These are phyloP conservation scores for Periglandula ipomoeae DNA, from an alignment of 2,329 filamentous ascomycete species.

Conservation along the genomic window DNA sequence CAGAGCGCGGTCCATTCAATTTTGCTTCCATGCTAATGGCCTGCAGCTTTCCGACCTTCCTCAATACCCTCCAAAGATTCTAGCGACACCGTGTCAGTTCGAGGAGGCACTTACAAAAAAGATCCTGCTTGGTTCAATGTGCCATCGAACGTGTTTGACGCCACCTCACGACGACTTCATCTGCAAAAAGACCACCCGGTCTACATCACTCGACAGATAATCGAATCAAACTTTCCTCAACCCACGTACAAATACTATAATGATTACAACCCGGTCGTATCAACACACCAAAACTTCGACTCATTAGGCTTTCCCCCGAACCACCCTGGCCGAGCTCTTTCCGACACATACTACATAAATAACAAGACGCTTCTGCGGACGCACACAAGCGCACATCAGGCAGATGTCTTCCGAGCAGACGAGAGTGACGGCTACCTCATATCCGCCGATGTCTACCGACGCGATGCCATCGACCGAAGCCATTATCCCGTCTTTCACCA, in stretches of 20 bases:
- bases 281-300: conserved; percentile 85
- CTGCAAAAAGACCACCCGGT: conserved; percentile 86
- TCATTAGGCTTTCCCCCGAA: conserved; percentile 85
- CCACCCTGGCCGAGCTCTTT: conserved; percentile 77
- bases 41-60: background rate
- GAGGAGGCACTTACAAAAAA: conserved; percentile 53
- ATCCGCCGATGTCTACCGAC: conserved; percentile 86
- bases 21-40: background rate
- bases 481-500: conserved; percentile 98
- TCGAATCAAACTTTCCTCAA: conserved; percentile 76
- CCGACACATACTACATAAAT: conserved; percentile 96
- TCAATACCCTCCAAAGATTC: background rate
- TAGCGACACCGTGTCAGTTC: conserved; percentile 30
- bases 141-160: conserved; percentile 62
- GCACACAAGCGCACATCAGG: conserved; percentile 90
- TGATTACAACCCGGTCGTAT: conserved; percentile 72
- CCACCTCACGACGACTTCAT: conserved; percentile 73
- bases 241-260: conserved; percentile 71
- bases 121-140: conserved; percentile 80
- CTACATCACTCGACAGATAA: conserved; percentile 81
- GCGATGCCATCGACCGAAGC: conserved; percentile 88
- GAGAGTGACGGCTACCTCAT: conserved; percentile 75
- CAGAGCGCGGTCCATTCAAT: background rate
- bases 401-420: conserved; percentile 67
- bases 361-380: conserved; percentile 75